Base-by-base conservation (phyloP, 257 asterid genomes). In the Perilla frutescens region DNA sequence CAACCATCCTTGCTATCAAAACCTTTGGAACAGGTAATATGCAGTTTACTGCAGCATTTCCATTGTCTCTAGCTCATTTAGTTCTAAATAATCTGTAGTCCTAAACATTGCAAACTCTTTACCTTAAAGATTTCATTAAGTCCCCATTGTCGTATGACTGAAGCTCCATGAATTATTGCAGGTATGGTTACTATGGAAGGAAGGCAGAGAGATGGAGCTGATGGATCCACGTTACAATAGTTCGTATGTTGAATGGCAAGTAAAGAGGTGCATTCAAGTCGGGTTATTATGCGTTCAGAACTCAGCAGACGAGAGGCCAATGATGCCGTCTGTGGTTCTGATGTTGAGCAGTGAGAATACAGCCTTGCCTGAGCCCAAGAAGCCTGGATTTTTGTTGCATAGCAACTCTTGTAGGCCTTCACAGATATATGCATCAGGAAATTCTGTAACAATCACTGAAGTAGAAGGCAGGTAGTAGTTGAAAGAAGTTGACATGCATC, bases 281-380 rank as follows among this genome's bases (percentile, higher is more conserved):
- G 60, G 78, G 4, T 55, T 74, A 55, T 55, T 74, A 32, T 74
- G 78, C 14, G 41, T 64, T 44, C 78, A 74, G 49, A 74, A 44
- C 1, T 7, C 0, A 8, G 72, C 66, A 56, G 60, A 65, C n/a
- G 66, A 64, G 8, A 64, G 78, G 6, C 78, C 78, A 0, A 6
- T 54, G 41, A 74, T 64, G 78, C 40, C 72, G 2, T 54, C 78
- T 10, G 78, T 74, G 67, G 32, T 74, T 44, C 59, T 74, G 2
- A 74, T 74, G 78, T 66, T 74, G 49, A 65, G 78, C 51, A 54
- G 34, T 6, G 68, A 66, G 3, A 53, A 66, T 1, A 11, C 53
- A 3, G 15, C 7, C 4, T 55, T 74, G 79, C 54, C 68, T 10
- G 15, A 1, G 67, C 79, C 73, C 13, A 56, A 55, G 53, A 34